Percentiles rank a stretch among this genome's conserved stretches.
phyloP scores from a whole-genome alignment of 768 basidiomycete genomes.

The Asterophora parasitica region DNA sequence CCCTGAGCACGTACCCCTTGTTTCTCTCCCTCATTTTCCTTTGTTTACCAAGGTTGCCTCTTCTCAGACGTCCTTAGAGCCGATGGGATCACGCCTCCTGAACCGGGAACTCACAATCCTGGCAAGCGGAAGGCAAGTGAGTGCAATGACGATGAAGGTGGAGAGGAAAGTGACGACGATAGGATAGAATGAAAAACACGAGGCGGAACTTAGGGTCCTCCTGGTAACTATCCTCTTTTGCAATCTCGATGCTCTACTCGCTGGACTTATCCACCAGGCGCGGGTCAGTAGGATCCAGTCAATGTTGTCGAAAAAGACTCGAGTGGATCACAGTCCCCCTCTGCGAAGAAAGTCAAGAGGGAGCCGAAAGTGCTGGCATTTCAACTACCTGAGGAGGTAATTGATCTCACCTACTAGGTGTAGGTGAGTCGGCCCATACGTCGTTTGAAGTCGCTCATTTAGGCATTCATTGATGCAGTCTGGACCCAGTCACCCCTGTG shows the following conservation, averaged over 20 bases:
- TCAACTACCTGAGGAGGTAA: slow-evolving; percentile 15
- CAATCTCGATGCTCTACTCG: too few species aligned
- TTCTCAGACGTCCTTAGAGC: slow-evolving; percentile 1
- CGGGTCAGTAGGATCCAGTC: neutral
- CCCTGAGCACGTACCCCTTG: neutral
- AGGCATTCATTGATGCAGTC: too few species aligned
- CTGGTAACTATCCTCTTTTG: too few species aligned
- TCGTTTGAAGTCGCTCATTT: too few species aligned
- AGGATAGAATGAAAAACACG: neutral
- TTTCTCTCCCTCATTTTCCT: too few species aligned
- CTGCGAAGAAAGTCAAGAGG: slow-evolving; percentile 11
- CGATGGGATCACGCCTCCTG: neutral
- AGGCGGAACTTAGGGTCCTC: neutral
- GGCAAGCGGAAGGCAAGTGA: neutral
- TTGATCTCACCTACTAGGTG: slow-evolving; percentile 18
- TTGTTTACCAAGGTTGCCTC: too few species aligned
- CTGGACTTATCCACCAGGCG: too few species aligned
- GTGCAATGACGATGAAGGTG: neutral
- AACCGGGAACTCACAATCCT: neutral
- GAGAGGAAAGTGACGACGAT: neutral
- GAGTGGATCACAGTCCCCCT: neutral
- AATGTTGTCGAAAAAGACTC: slow-evolving; percentile 12
- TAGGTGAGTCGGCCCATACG: too few species aligned
- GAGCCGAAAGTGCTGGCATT: slow-evolving; percentile 15
- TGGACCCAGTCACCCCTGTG: too few species aligned